A percentile compares a stretch with the other conserved stretches of the same genome.
Conservation (phyloP, 148 eudicot species). For the Diospyros kaki region DNA sequence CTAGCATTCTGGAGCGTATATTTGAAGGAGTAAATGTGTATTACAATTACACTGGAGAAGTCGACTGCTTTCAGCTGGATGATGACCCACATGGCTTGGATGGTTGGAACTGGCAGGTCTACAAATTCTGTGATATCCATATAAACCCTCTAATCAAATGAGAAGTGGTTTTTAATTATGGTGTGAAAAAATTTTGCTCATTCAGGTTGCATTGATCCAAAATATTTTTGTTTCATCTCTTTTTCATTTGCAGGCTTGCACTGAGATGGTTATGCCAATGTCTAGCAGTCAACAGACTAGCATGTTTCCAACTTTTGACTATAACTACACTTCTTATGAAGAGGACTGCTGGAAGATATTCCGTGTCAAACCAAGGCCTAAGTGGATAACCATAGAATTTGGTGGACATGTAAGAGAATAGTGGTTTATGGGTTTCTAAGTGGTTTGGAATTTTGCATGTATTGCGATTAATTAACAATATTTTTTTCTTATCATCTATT, state of each 20-base stretch:
- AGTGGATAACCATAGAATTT: slow-evolving; percentile 86
- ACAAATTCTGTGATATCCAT: not conserved
- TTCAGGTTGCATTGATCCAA: not conserved
- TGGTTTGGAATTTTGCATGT: not conserved
- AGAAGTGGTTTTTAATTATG: not conserved
- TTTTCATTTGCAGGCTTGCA: slow-evolving; percentile 65
- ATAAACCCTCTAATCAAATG: not conserved
- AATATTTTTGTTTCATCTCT: not conserved
- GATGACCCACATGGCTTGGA: slow-evolving; percentile 91
- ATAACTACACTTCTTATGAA: slow-evolving; percentile 51
- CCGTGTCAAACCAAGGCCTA: slow-evolving; percentile 60
- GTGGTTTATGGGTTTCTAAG: not conserved
- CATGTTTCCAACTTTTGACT: slow-evolving; percentile 67
- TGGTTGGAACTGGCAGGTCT: slow-evolving; percentile 98
- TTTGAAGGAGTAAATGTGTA: slow-evolving; percentile 79
- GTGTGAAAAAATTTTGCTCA: not conserved
- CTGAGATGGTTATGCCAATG: slow-evolving; percentile 98
- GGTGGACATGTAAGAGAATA: slow-evolving; percentile 81
- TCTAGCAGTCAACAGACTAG: slow-evolving; percentile 60
- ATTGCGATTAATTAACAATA: not conserved
- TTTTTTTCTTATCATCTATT: not conserved
- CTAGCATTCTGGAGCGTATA: slow-evolving; percentile 57
- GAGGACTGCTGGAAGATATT: slow-evolving; percentile 56
- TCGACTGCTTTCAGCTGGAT: slow-evolving; percentile 74
- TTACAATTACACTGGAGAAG: slow-evolving; percentile 80